Base-by-base conservation (phyloP, 177 flowering plant species). In the Telopea speciosissima region DNA sequence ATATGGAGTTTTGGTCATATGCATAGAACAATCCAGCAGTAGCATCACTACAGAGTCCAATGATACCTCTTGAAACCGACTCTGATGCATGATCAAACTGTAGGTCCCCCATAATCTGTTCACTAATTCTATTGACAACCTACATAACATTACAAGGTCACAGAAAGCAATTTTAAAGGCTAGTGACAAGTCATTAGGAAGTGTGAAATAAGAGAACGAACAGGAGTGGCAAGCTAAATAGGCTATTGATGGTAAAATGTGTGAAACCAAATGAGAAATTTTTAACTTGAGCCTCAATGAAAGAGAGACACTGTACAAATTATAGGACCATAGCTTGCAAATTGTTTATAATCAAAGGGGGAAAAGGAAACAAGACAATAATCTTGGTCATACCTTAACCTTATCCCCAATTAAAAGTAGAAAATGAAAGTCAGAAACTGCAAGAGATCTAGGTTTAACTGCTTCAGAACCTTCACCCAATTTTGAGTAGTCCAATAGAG, bases 31-130 rank as follows among this genome's bases (percentile, higher is more conserved):
- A 79, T 22, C 99, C 98, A 70, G 99, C 99, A 70, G 98, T 86
- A 45, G 99, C 97, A 85, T 96, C 99, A 84, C 98, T 93, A 68
- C 97, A 93, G 66, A 96, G 83, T 70, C 98, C 99, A 78, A 96
- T 82, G 69, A 96, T 83, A 58, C 96, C 98, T 77, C 80, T 88
- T 69, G 98, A 85, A 68, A 74, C 83, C 70, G 97, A 84, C 23
- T 91, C 99, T 69, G 93, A 76, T 49, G 85, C 74, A 78, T 82
- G 91, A 77, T 93, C 96, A 83, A 96, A 93, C 73, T 88, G 89
- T 76, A 96, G 92, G 76, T 93, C 98, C 83, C 93, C 98, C 17
- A 93, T 79, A 36, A 96, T 88, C 69, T 90, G 96, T 80, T 91
- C 95, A 74, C 92, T 93, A 28, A 89, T 91, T 82, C 97, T 83